A percentile compares a stretch with the other conserved stretches of the same genome.
Evolutionary conservation across 176 grass and related monocot species (phyloP).

Genomic region (Aegilops sharonensis): DNA sequence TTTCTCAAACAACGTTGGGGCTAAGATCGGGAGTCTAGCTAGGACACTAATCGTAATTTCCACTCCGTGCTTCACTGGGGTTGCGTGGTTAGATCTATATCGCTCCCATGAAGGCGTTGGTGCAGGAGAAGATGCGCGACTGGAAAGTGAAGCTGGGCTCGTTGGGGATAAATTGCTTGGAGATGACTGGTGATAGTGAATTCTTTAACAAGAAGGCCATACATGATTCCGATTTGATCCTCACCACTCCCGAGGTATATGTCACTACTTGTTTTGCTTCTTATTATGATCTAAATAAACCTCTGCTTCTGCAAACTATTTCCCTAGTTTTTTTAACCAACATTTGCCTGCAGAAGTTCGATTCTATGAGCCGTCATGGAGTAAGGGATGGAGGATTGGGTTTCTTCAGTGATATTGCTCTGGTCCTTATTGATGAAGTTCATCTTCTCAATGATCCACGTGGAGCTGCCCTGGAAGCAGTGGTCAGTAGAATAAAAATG

Average conservation of each 20-base stretch:
- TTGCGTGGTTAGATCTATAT: conserved; percentile 70
- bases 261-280: conserved; percentile 19
- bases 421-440: conserved; percentile 93
- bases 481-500: conserved; percentile 96
- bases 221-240: conserved; percentile 80
- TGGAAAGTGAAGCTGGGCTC: conserved; percentile 70
- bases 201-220: conserved; percentile 62
- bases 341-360: conserved; percentile 67
- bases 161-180: conserved; percentile 78
- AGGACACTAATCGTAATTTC: conserved; percentile 3
- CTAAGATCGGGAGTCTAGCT: neutral
- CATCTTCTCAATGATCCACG: conserved; percentile 92
- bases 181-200: conserved; percentile 93
- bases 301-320: neutral
- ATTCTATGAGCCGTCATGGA: conserved; percentile 84
- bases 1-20: neutral
- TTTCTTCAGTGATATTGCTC: conserved; percentile 90
- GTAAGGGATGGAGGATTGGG: conserved; percentile 72
- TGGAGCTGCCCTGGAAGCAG: conserved; percentile 90
- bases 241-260: conserved; percentile 89
- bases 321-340: neutral
- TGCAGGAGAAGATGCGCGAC: conserved; percentile 92
- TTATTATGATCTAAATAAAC: neutral
- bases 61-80: conserved; percentile 20
- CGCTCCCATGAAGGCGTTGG: conserved; percentile 87